phyloP scores from a whole-genome alignment of 23 red algal species.

The Chondrus crispus region DNA sequence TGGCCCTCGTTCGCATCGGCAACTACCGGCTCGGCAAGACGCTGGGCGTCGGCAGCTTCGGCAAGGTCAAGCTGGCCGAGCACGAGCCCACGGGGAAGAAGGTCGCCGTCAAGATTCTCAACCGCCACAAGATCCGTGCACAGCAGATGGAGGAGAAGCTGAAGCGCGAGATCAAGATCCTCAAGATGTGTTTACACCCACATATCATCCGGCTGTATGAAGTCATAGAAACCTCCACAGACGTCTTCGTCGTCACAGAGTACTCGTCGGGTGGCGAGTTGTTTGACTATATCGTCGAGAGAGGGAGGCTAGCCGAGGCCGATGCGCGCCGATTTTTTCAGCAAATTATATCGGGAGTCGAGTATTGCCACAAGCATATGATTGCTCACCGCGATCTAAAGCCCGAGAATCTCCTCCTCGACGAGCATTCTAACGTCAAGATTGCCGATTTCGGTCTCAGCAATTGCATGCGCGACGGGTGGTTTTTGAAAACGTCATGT shows the following conservation, averaged over 20 bases:
- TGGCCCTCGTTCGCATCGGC: conserved; percentile 64
- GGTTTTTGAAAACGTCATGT: conserved; percentile 91
- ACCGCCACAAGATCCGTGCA: conserved; percentile 87
- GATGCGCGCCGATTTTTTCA: conserved; percentile 98
- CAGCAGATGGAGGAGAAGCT: conserved; percentile 98
- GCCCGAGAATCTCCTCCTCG: conserved; percentile 94
- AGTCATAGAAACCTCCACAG: conserved; percentile 93
- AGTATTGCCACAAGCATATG: conserved; percentile 98
- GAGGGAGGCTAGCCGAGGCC: conserved; percentile 80
- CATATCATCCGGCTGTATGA: conserved; percentile 97
- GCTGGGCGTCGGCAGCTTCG: conserved; percentile 94
- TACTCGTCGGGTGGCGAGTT: conserved; percentile 89
- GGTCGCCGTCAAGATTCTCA: conserved; percentile 99
- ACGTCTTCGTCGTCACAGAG: conserved; percentile 96
- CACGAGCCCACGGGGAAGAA: conserved; percentile 93
- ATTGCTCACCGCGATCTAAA: conserved; percentile 97
- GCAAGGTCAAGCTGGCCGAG: conserved; percentile 92
- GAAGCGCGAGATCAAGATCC: conserved; percentile 93
- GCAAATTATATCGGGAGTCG: conserved; percentile 95
- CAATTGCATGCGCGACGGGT: conserved; percentile 92
- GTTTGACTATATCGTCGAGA: conserved; percentile 98
- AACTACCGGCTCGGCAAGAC: conserved; percentile 85
- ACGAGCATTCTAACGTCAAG: conserved; percentile 91
- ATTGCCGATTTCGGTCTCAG: conserved; percentile 99
- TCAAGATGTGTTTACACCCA: conserved; percentile 89